These are phyloP conservation scores for Calonectria crousiana DNA, from an alignment of 2,329 filamentous ascomycete species.

Conservation along the genomic window DNA sequence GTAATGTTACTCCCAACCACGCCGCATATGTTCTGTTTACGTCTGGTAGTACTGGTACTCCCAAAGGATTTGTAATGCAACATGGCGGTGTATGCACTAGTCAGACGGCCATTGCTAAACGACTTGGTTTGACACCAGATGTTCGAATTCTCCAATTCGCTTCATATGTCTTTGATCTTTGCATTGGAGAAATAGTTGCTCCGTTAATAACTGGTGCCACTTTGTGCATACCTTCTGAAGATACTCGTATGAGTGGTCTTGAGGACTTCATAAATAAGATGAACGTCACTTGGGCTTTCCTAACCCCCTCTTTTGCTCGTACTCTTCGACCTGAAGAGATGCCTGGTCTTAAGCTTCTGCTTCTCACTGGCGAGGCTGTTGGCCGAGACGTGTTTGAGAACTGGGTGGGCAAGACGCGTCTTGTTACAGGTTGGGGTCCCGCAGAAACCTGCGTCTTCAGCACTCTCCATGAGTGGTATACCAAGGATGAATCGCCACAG, in stretches of 20 bases:
- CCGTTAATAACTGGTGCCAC: slow-evolving; percentile 32
- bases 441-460: slow-evolving; percentile 35
- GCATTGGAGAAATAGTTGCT: slow-evolving; percentile 35
- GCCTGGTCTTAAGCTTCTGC: slow-evolving; percentile 17
- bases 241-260: slow-evolving; percentile 33
- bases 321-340: slow-evolving; percentile 34
- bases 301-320: slow-evolving; percentile 42
- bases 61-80: slow-evolving; percentile 40
- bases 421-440: slow-evolving; percentile 42
- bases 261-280: slow-evolving; percentile 30
- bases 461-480: slow-evolving; percentile 17
- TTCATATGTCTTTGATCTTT: slow-evolving; percentile 41
- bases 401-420: slow-evolving; percentile 32
- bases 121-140: slow-evolving; percentile 16
- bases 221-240: slow-evolving; percentile 40
- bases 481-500: background rate
- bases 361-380: slow-evolving; percentile 39
- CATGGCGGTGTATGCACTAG: slow-evolving; percentile 31
- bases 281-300: slow-evolving; percentile 35
- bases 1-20: background rate
- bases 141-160: slow-evolving; percentile 38
- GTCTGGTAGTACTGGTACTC: slow-evolving; percentile 41
- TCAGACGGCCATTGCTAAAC: slow-evolving; percentile 23
- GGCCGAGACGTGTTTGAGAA: slow-evolving; percentile 26
- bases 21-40: slow-evolving; percentile 38